Evolutionary conservation across 208 protist genomes (phyloP).

Genomic region (Entamoeba nuttalli): DNA sequence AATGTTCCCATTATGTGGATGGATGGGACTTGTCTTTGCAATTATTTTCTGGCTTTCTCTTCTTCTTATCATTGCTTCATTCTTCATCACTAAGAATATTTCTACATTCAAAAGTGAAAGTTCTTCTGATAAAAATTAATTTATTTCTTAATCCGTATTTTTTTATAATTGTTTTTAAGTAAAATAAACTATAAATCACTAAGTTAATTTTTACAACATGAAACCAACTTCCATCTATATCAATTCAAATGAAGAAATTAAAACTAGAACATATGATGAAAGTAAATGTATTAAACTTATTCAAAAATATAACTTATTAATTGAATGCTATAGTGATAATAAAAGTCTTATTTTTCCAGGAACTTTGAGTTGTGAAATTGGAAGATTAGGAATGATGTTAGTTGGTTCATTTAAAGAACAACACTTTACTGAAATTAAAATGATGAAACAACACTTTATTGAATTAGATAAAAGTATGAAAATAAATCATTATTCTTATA

Average conservation of each 20-base stretch:
- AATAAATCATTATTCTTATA: not conserved
- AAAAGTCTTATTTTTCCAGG: not conserved
- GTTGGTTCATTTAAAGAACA: not conserved
- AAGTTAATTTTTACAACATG: too few relatives aligned
- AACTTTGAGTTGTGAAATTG: not conserved
- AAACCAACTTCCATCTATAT: too few relatives aligned
- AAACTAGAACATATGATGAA: not conserved
- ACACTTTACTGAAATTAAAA: not conserved
- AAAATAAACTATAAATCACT: too few relatives aligned
- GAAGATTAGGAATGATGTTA: not conserved
- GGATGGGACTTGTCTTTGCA: not conserved
- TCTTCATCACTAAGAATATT: not conserved
- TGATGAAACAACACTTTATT: not conserved
- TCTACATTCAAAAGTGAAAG: not conserved
- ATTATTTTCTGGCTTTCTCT: not conserved
- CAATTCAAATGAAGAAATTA: too few relatives aligned
- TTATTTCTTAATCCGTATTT: not conserved
- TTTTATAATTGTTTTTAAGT: not conserved
- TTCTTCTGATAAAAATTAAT: not conserved
- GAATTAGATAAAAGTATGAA: not conserved
- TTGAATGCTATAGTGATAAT: not conserved
- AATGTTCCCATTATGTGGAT: not conserved
- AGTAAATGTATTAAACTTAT: not conserved
- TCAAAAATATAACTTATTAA: not conserved
- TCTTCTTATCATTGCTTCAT: not conserved